Base-by-base conservation (phyloP, 2,329 filamentous ascomycete genomes). In the Diplocarpon mali region DNA sequence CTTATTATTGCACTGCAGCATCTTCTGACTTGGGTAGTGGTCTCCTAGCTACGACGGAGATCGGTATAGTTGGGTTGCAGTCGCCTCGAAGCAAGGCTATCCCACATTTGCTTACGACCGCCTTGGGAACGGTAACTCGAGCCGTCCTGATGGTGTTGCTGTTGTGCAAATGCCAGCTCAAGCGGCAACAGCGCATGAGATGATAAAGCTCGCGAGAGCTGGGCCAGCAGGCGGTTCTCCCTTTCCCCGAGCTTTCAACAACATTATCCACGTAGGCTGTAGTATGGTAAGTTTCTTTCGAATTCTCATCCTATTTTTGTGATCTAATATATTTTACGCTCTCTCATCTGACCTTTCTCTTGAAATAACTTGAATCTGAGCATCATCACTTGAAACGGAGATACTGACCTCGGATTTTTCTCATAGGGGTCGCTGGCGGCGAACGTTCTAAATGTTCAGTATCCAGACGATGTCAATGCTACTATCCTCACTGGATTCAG, bases 91-190 rank as follows among this genome's bases (percentile, higher is more conserved):
- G 14, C 37, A 46, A 30, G 56, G 55, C 7, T 57, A 53, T 35
- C 52, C 53, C 35, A 57, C 55, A 13, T 47, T 58, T 29, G 42
- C 55, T 8, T 54, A 57, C 42, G 54, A 59, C 38, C 49, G 53
- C 28, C 46, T 57, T 10, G 57, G 57, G 10, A 54, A 52, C 42
- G 55, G 54, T 2, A 36, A 42, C 12, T 53, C 49, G 2, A 40
- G 50, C 12, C 57, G 57, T 39, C 56, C 59, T 14, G 53, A 60
- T 47, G 48, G 49, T 3, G 43, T 53, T 17, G 20, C 46, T 10
- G 47, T 51, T 2, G 58, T 59, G 3, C 57, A 60, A 43, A 46
- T 41, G 13, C 48, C 52, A 11, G 42, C 54, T n/a, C 51, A 61
- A 27, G 46, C 57, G 32, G 58, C 54, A 17, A 52, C 52, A 12